A percentile compares a stretch with the other conserved stretches of the same genome.
These are phyloP conservation scores for Tolypocladium tundrense DNA, from an alignment of 2,329 filamentous ascomycete species.

Conservation along the genomic window DNA sequence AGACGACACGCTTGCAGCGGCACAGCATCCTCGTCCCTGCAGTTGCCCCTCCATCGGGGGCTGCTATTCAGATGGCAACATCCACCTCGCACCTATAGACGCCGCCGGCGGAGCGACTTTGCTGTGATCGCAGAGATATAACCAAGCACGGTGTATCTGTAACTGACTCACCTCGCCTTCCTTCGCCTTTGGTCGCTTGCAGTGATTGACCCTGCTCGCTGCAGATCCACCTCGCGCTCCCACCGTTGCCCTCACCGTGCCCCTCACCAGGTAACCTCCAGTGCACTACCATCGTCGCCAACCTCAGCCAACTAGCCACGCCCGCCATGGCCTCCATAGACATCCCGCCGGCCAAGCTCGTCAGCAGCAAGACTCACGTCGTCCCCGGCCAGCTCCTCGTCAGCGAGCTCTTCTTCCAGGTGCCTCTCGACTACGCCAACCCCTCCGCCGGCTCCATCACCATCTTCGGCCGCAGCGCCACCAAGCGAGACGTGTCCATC, in stretches of 20 bases:
- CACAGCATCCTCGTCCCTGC: neutral
- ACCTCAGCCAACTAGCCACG: neutral
- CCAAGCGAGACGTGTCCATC: constrained; percentile 54
- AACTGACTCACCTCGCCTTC: neutral
- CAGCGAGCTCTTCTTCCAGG: constrained; percentile 77
- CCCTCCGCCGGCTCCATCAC: constrained; percentile 51
- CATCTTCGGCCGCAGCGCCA: constrained; percentile 68
- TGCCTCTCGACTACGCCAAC: constrained; percentile 67
- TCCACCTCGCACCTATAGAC: neutral
- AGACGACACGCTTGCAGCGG: neutral
- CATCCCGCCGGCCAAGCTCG: constrained; percentile 26
- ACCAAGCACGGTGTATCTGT: neutral
- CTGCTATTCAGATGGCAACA: neutral
- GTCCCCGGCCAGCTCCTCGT: constrained; percentile 59
- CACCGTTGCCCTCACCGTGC: constrained; percentile 3
- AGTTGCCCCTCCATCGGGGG: neutral
- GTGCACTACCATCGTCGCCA: constrained; percentile 4
- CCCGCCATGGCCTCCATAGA: constrained; percentile 6
- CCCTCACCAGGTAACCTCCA: neutral
- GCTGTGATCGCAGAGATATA: neutral
- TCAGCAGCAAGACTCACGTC: constrained; percentile 31
- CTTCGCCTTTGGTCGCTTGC: neutral
- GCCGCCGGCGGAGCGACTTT: neutral
- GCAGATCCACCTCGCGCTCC: constrained; percentile 1
- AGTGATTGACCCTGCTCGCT: constrained; percentile 1